Evolutionary conservation across 768 basidiomycete genomes (phyloP).

Genomic region (Leccinellum rugosiceps): DNA sequence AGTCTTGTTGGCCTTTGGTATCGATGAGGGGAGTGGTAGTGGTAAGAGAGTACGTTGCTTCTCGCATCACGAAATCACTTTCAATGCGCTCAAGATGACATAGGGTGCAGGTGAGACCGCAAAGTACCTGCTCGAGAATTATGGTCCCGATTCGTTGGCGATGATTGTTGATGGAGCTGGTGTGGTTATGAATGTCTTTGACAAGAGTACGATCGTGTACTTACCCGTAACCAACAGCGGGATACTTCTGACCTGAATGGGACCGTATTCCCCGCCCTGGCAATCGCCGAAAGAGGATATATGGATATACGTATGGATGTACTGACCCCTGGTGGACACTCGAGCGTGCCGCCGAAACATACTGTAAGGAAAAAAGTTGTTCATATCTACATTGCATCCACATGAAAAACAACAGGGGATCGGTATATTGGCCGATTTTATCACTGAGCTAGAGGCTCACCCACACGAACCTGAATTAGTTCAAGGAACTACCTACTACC

Average conservation of each 20-base stretch:
- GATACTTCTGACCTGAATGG: conserved; percentile 28
- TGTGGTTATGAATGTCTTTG: conserved; percentile 7
- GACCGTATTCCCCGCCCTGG: conserved; percentile 30
- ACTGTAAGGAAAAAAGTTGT: conserved; percentile 35
- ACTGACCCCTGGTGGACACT: conserved; percentile 50
- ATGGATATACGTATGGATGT: conserved; percentile 42
- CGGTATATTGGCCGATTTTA: conserved; percentile 48
- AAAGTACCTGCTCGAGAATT: conserved; percentile 37
- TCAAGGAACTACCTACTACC: conserved; percentile 25
- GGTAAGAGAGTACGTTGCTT: conserved; percentile 28
- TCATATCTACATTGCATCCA: background rate
- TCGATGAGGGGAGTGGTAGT: conserved; percentile 45
- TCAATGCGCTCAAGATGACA: background rate
- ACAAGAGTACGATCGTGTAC: background rate
- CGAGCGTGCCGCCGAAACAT: conserved; percentile 49
- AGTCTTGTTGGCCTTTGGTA: conserved; percentile 38
- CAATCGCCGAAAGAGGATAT: conserved; percentile 43
- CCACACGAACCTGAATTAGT: conserved; percentile 36
- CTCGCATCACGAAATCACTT: background rate
- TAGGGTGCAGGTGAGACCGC: conserved; percentile 45
- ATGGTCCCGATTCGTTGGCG: conserved; percentile 49
- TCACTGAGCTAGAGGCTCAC: conserved; percentile 46
- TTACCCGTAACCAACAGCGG: conserved; percentile 22
- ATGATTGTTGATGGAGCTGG: conserved; percentile 63
- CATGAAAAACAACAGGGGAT: conserved; percentile 33